These are phyloP conservation scores for Peterozyma xylosa DNA, from an alignment of 805 yeast species.

Conservation along the genomic window DNA sequence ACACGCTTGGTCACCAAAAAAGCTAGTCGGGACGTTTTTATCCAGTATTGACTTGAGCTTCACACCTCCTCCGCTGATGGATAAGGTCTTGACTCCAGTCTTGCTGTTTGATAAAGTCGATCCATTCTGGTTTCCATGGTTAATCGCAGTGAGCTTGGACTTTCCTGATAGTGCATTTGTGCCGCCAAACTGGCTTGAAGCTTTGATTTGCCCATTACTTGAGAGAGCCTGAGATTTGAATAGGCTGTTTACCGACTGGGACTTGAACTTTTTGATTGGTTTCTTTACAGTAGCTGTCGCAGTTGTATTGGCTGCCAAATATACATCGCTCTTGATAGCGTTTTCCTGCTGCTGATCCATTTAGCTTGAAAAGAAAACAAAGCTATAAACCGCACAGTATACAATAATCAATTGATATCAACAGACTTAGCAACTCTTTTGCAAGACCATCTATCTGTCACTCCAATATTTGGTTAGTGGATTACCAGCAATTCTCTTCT, in stretches of 20 bases:
- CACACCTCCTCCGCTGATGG: slow-evolving; percentile 4
- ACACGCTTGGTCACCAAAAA: neutral
- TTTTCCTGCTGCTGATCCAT: too few relatives aligned
- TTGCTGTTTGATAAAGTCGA: neutral
- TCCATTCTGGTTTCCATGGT: neutral
- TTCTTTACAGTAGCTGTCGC: slow-evolving; percentile 2
- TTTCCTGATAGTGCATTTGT: neutral
- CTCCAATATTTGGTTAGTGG: too few relatives aligned
- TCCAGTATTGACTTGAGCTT: slow-evolving; percentile 9
- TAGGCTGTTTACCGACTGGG: slow-evolving; percentile 19
- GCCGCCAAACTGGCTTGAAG: neutral
- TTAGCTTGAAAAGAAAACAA: too few relatives aligned
- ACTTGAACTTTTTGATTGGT: slow-evolving; percentile 16
- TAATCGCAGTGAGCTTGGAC: neutral
- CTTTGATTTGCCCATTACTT: neutral
- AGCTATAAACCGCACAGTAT: too few relatives aligned
- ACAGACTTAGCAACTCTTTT: too few relatives aligned
- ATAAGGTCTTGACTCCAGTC: slow-evolving; percentile 6
- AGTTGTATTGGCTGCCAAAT: too few relatives aligned
- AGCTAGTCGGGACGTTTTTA: neutral
- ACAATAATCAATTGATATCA: too few relatives aligned
- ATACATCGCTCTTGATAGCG: too few relatives aligned
- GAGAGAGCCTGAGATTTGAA: slow-evolving; percentile 10
- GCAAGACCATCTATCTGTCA: too few relatives aligned
- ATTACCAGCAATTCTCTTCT: too few relatives aligned